These are phyloP conservation scores for Monilinia vaccinii-corymbosi DNA, from an alignment of 2,329 filamentous ascomycete species.

Conservation along the genomic window DNA sequence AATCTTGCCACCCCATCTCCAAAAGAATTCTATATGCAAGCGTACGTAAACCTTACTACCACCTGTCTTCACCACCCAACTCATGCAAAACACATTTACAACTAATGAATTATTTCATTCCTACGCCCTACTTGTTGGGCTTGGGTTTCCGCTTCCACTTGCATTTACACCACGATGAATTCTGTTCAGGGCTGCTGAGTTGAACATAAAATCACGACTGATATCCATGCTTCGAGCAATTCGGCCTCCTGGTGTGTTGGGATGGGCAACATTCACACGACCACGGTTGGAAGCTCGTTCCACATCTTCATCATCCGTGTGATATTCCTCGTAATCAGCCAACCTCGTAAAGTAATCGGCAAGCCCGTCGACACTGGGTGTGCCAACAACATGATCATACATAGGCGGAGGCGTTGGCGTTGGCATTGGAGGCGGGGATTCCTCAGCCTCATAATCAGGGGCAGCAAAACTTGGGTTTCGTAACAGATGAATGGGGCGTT, in stretches of 20 bases:
- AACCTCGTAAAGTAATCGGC: constrained; percentile 61
- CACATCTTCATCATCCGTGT: constrained; percentile 25
- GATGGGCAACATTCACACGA: constrained; percentile 29
- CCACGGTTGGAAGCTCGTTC: constrained; percentile 20
- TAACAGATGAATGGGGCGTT: constrained; percentile 54
- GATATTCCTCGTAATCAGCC: constrained; percentile 22
- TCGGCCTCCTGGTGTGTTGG: constrained; percentile 28
- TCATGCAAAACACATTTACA: neutral
- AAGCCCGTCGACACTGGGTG: constrained; percentile 42
- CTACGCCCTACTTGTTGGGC: neutral
- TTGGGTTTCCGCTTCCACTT: neutral
- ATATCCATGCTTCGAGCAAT: constrained; percentile 30
- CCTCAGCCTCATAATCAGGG: constrained; percentile 59
- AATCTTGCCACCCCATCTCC: neutral
- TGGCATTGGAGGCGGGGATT: constrained; percentile 57
- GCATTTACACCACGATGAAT: neutral
- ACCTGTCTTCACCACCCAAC: neutral
- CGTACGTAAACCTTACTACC: neutral
- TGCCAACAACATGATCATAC: constrained; percentile 55
- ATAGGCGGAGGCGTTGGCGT: constrained; percentile 64
- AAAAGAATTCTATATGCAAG: neutral
- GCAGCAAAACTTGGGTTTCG: constrained; percentile 62
- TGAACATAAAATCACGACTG: constrained; percentile 29
- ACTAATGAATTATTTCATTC: neutral
- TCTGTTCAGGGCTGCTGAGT: constrained; percentile 8